Percentiles rank a stretch among this genome's conserved stretches.
phyloP scores from a whole-genome alignment of 2,329 filamentous ascomycete genomes.

The Fusarium duplospermum region DNA sequence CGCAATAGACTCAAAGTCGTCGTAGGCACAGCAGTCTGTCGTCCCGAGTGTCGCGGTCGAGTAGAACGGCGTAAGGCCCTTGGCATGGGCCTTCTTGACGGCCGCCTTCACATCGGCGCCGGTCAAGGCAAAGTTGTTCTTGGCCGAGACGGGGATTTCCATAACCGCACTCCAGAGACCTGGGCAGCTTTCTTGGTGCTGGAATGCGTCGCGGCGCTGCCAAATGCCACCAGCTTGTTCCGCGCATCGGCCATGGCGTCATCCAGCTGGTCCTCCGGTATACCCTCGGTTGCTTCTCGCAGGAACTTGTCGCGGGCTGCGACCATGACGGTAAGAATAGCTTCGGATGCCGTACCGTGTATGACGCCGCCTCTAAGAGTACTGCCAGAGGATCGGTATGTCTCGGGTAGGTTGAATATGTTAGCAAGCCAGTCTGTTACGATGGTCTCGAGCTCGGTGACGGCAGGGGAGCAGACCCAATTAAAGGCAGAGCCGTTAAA shows the following conservation, averaged over 20 bases:
- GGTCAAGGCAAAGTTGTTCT: background rate
- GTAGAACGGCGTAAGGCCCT: background rate
- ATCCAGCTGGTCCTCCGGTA: background rate
- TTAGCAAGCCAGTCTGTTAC: background rate
- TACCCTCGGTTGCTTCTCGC: background rate
- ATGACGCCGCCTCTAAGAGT: background rate
- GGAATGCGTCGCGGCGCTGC: background rate
- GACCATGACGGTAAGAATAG: background rate
- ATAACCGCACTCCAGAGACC: background rate
- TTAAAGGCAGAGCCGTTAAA: background rate
- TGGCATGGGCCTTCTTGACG: background rate
- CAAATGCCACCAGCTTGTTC: background rate
- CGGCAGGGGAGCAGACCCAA: background rate
- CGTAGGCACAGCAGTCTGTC: background rate
- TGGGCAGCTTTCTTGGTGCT: background rate
- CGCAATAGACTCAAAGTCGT: background rate
- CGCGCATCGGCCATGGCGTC: background rate
- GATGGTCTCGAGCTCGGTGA: background rate
- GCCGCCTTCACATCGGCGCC: background rate
- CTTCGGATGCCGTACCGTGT: background rate
- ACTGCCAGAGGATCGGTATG: background rate
- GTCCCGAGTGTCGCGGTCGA: background rate
- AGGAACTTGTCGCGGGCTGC: background rate
- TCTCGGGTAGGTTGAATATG: background rate
- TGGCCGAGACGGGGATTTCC: background rate